A percentile compares a stretch with the other conserved stretches of the same genome.
phyloP scores from a whole-genome alignment of 2,329 filamentous ascomycete species.

The Pseudodiploospora longispora region DNA sequence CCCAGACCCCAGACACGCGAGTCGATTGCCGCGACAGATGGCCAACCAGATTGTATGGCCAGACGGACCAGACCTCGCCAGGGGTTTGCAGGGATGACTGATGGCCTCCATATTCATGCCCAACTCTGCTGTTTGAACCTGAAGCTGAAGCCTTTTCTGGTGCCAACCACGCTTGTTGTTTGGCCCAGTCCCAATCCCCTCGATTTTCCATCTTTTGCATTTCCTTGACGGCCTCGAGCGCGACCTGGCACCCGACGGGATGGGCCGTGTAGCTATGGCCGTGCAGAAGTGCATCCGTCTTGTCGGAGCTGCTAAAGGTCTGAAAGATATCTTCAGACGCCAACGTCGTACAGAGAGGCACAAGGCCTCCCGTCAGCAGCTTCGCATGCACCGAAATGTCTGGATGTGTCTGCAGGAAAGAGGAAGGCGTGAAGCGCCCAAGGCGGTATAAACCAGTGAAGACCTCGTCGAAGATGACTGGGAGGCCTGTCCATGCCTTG shows the following conservation, averaged over 20 bases:
- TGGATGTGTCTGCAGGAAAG: constrained; percentile 58
- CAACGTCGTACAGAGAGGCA: constrained; percentile 69
- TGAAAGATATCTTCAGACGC: constrained; percentile 67
- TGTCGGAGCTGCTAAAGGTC: constrained; percentile 62
- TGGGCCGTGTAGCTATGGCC: constrained; percentile 86
- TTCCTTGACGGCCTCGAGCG: constrained; percentile 53
- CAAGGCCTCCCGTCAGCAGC: constrained; percentile 69
- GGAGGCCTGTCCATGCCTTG: constrained; percentile 61
- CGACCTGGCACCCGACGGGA: constrained; percentile 71
- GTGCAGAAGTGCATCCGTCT: constrained; percentile 71
- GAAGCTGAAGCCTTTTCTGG: not conserved
- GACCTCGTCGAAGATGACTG: constrained; percentile 77
- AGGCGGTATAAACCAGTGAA: constrained; percentile 82
- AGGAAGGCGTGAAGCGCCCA: constrained; percentile 61
- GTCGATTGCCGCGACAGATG: constrained; percentile 45
- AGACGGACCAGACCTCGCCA: constrained; percentile 55
- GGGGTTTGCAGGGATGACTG: not conserved
- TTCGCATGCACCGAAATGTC: constrained; percentile 81
- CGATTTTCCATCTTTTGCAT: constrained; percentile 50
- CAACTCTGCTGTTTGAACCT: constrained; percentile 12
- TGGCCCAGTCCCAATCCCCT: constrained; percentile 50
- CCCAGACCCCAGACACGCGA: constrained; percentile 58
- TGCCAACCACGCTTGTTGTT: constrained; percentile 34
- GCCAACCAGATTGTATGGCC: constrained; percentile 54
- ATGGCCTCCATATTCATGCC: not conserved